Percentiles rank a stretch among this genome's conserved stretches.
Conservation (phyloP, 176 grass and related monocot genomes). For the Typha latifolia region DNA sequence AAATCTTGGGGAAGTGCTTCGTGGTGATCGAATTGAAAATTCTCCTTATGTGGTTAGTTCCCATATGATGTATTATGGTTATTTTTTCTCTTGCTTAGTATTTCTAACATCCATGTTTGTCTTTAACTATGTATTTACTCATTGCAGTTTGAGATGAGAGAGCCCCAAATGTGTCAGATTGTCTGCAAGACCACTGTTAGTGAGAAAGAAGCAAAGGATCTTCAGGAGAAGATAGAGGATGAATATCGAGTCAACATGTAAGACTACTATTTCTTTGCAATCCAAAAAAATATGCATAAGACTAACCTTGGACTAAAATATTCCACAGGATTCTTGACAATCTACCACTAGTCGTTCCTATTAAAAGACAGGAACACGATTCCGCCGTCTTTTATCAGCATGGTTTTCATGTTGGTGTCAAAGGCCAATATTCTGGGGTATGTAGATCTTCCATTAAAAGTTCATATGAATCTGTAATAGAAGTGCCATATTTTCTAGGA, state of each 20-base stretch:
- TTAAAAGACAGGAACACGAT: conserved; percentile 69
- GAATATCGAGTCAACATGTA: conserved; percentile 91
- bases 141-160: conserved; percentile 81
- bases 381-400: conserved; percentile 67
- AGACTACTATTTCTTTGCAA: neutral
- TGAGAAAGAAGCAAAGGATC: conserved; percentile 61
- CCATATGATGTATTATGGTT: neutral
- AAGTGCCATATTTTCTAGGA: conserved; percentile 5
- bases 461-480: neutral
- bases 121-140: conserved; percentile 13
- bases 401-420: conserved; percentile 76
- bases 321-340: conserved; percentile 81
- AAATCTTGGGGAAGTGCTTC: conserved; percentile 83
- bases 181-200: conserved; percentile 61
- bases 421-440: conserved; percentile 77
- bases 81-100: conserved; percentile 9
- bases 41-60: conserved; percentile 66
- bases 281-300: neutral
- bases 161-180: conserved; percentile 73
- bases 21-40: conserved; percentile 83
- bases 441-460: conserved; percentile 13
- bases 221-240: conserved; percentile 89
- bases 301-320: conserved; percentile 1
- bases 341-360: conserved; percentile 75
- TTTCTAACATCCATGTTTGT: conserved; percentile 1